phyloP scores from a whole-genome alignment of 2,329 filamentous ascomycete species.

The Amauroascus verrucosus region DNA sequence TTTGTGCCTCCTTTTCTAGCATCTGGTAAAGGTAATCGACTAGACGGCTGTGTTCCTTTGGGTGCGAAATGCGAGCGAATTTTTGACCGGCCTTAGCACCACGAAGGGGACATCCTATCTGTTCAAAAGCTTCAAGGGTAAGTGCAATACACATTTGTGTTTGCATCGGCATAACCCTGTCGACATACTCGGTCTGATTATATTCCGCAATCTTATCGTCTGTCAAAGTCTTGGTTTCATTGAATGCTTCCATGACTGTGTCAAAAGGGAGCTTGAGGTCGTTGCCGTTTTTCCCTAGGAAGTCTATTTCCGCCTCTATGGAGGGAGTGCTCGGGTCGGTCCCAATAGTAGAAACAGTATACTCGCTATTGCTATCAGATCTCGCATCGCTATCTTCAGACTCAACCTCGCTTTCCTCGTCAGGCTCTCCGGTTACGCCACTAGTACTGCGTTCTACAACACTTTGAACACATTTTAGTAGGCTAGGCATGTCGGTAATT shows the following conservation, averaged over 20 bases:
- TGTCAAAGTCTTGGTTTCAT: constrained; percentile 6
- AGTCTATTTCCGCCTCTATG: neutral
- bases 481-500: constrained; percentile 5
- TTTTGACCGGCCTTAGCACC: neutral
- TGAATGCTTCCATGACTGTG: constrained; percentile 5
- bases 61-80: constrained; percentile 1
- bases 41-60: constrained; percentile 8
- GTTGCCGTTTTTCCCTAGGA: neutral
- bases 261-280: neutral
- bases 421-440: neutral
- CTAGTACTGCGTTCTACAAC: neutral
- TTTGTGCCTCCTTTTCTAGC: constrained; percentile 5
- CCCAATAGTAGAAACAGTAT: neutral
- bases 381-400: neutral
- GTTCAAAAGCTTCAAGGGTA: constrained; percentile 9
- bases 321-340: neutral
- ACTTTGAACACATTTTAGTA: constrained; percentile 7
- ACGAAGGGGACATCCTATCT: constrained; percentile 2
- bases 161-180: constrained; percentile 4
- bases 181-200: constrained; percentile 6
- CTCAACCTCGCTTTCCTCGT: neutral
- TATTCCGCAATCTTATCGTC: constrained; percentile 5
- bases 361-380: neutral
- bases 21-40: constrained; percentile 13
- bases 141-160: constrained; percentile 9